These are phyloP conservation scores for Colletotrichum sublineola DNA, from an alignment of 2,329 filamentous ascomycete species.

Conservation along the genomic window DNA sequence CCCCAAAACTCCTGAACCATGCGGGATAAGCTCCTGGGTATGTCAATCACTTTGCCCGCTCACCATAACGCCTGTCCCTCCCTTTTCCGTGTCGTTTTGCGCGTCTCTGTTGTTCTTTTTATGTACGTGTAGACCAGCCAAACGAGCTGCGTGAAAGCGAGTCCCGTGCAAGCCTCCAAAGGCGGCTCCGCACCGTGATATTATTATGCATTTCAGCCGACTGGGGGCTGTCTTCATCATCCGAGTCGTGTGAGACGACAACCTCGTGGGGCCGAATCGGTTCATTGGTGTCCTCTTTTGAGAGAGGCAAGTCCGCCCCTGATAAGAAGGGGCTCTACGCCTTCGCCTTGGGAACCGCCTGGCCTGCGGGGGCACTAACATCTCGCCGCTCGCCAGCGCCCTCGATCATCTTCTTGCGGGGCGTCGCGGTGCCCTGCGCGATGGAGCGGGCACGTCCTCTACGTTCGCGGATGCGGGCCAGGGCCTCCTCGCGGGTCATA, in stretches of 20 bases:
- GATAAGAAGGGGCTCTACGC: constrained; percentile 35
- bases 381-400: constrained; percentile 61
- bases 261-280: not conserved
- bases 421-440: constrained; percentile 72
- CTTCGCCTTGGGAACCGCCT: constrained; percentile 37
- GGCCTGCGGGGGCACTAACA: constrained; percentile 59
- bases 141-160: constrained; percentile 23
- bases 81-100: constrained; percentile 12
- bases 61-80: constrained; percentile 25
- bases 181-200: constrained; percentile 11
- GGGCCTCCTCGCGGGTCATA: constrained; percentile 79
- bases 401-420: constrained; percentile 69
- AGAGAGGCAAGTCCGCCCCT: constrained; percentile 1
- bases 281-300: not conserved
- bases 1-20: constrained; percentile 8
- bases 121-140: constrained; percentile 34
- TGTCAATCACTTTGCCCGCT: not conserved
- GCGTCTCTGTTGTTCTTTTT: constrained; percentile 17
- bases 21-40: constrained; percentile 6
- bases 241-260: not conserved
- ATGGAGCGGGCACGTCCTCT: constrained; percentile 79
- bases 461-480: constrained; percentile 81
- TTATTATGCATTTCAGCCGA: constrained; percentile 1
- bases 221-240: not conserved
- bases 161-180: constrained; percentile 37